A percentile compares a stretch with the other conserved stretches of the same genome.
Conservation (phyloP, 1,284 basidiomycete genomes). For the Tilletia indica region DNA sequence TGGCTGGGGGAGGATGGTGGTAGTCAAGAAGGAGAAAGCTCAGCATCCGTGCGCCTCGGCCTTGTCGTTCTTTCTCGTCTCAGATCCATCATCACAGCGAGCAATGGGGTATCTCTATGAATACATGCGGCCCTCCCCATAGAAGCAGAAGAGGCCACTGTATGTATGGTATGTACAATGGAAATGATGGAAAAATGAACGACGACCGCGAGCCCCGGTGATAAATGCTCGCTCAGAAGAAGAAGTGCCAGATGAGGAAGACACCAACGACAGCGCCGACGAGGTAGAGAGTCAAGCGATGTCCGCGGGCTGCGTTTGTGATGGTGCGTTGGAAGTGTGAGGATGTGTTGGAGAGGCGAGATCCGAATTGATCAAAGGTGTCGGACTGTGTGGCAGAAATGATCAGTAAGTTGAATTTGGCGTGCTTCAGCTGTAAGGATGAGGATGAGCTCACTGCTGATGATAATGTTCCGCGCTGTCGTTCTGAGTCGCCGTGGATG, state of each 20-base stretch:
- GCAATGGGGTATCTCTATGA: no score
- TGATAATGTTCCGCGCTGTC: conserved; percentile 28
- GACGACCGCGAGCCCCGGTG: no score
- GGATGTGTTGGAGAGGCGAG: conserved; percentile 33
- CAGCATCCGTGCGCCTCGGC: no score
- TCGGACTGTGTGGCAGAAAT: conserved; percentile 32
- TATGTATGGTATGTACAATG: no score
- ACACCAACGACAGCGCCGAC: conserved; percentile 37
- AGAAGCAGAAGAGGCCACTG: no score
- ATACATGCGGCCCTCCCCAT: no score
- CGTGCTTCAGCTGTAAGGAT: background rate
- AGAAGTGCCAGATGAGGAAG: conserved; percentile 37
- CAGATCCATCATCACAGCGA: no score
- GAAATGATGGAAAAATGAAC: no score
- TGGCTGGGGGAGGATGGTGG: background rate
- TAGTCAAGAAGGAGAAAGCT: background rate
- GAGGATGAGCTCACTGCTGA: conserved; percentile 22
- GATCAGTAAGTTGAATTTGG: background rate
- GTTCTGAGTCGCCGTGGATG: conserved; percentile 49
- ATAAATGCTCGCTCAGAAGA: background rate
- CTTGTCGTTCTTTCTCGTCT: no score
- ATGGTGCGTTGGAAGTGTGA: conserved; percentile 35
- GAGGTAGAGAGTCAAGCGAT: conserved; percentile 39
- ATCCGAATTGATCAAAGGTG: conserved; percentile 34
- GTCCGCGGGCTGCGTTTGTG: conserved; percentile 35